Conservation (phyloP, 2,329 filamentous ascomycete genomes). For the Diaporthe citrichinensis region DNA sequence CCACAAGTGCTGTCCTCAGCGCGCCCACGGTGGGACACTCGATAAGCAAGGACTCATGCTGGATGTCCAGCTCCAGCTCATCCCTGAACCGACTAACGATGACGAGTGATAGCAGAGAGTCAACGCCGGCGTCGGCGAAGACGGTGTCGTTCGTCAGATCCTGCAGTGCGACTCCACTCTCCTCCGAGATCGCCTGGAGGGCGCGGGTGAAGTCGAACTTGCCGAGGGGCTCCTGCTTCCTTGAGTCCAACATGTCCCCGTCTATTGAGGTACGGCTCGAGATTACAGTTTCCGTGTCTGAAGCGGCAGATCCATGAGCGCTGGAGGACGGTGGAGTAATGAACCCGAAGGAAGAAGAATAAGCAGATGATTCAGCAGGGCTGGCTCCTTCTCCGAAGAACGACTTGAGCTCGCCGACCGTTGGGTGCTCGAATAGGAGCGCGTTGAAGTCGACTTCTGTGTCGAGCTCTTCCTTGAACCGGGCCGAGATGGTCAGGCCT, state of each 20-base stretch:
- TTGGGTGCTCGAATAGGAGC: slow-evolving; percentile 48
- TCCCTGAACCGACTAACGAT: slow-evolving; percentile 70
- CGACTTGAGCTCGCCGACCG: slow-evolving; percentile 22
- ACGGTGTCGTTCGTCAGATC: slow-evolving; percentile 69
- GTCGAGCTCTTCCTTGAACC: slow-evolving; percentile 52
- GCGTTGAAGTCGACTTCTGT: slow-evolving; percentile 47
- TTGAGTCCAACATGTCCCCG: not conserved
- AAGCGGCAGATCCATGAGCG: not conserved
- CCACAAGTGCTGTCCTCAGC: not conserved
- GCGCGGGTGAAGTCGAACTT: slow-evolving; percentile 52
- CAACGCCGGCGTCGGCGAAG: slow-evolving; percentile 70
- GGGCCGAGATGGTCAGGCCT: slow-evolving; percentile 49
- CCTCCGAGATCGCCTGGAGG: slow-evolving; percentile 68
- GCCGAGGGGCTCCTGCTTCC: not conserved
- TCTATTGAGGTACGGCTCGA: not conserved
- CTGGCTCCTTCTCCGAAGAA: not conserved
- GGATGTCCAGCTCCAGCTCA: slow-evolving; percentile 67
- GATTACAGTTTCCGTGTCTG: not conserved
- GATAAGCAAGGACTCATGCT: slow-evolving; percentile 17
- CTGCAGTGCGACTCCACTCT: slow-evolving; percentile 66
- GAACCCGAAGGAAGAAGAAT: not conserved
- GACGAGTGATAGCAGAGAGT: slow-evolving; percentile 72
- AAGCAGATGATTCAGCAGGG: not conserved
- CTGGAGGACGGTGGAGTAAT: not conserved
- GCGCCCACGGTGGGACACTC: slow-evolving; percentile 22